Percentiles rank a stretch among this genome's conserved stretches.
These are phyloP conservation scores for Guyanaporus albipodus DNA, from an alignment of 768 basidiomycete genomes.

Conservation along the genomic window DNA sequence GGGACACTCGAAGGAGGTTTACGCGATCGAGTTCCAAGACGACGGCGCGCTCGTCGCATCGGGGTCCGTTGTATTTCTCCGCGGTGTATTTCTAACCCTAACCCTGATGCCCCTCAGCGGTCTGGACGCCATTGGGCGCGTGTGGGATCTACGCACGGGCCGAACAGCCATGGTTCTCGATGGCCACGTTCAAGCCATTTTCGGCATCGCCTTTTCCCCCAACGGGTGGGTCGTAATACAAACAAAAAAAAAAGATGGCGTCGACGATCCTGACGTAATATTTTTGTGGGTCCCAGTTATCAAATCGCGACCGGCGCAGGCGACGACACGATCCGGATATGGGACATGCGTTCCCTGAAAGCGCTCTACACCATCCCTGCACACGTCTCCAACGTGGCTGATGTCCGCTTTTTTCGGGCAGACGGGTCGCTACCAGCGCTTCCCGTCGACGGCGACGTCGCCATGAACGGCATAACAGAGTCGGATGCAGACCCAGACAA, in stretches of 20 bases:
- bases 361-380: conserved; percentile 96
- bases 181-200: conserved; percentile 92
- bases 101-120: conserved; percentile 54
- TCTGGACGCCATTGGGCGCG: conserved; percentile 92
- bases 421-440: conserved; percentile 48
- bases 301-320: conserved; percentile 97
- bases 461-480: conserved; percentile 50
- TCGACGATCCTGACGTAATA: conserved; percentile 9
- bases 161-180: conserved; percentile 97
- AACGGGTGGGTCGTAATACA: conserved; percentile 69
- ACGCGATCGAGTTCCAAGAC: conserved; percentile 91
- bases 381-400: conserved; percentile 91
- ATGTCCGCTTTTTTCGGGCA: conserved; percentile 88
- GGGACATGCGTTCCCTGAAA: conserved; percentile 94
- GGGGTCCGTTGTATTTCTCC: conserved; percentile 52
- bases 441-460: conserved; percentile 38
- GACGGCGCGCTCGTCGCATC: conserved; percentile 93
- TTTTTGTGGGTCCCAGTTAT: conserved; percentile 51
- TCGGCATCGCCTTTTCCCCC: conserved; percentile 88
- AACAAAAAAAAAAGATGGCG: neutral
- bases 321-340: conserved; percentile 97
- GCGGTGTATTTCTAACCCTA: neutral
- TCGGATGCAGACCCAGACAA: conserved; percentile 32
- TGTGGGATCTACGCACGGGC: conserved; percentile 96
- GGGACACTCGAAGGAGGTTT: conserved; percentile 96